These are phyloP conservation scores for Amylostereum chailletii DNA, from an alignment of 1,284 basidiomycete genomes.

Conservation along the genomic window DNA sequence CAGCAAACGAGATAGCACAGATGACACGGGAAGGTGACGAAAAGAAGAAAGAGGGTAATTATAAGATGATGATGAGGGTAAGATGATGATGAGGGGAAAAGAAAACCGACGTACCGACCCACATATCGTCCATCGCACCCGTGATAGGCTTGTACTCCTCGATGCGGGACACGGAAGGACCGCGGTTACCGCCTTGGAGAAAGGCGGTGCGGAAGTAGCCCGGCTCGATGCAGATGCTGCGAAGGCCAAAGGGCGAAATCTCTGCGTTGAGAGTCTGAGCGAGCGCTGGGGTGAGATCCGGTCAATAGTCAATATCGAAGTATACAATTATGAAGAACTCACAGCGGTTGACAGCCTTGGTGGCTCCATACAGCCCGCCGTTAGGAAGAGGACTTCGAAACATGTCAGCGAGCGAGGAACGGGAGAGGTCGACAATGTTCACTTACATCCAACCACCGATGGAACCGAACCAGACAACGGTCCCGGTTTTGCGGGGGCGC, in stretches of 20 bases:
- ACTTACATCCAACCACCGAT: constrained; percentile 23
- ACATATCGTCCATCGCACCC: no score
- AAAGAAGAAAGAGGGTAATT: no score
- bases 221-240: not conserved
- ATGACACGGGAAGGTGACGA: constrained; percentile 15
- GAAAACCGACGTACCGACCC: not conserved
- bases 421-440: constrained; percentile 11
- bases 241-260: not conserved
- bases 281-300: constrained; percentile 4
- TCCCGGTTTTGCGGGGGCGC: constrained; percentile 23
- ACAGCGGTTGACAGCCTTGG: constrained; percentile 30
- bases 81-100: no score
- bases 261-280: not conserved
- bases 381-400: no score
- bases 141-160: no score
- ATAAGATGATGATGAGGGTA: no score
- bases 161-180: no score
- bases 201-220: not conserved
- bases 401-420: no score
- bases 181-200: not conserved
- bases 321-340: constrained; percentile 16
- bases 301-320: not conserved
- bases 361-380: constrained; percentile 25
- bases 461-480: constrained; percentile 26
- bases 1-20: constrained; percentile 3